phyloP scores from a whole-genome alignment of 352 stramenopile species.

The Pseudoperonospora humuli region DNA sequence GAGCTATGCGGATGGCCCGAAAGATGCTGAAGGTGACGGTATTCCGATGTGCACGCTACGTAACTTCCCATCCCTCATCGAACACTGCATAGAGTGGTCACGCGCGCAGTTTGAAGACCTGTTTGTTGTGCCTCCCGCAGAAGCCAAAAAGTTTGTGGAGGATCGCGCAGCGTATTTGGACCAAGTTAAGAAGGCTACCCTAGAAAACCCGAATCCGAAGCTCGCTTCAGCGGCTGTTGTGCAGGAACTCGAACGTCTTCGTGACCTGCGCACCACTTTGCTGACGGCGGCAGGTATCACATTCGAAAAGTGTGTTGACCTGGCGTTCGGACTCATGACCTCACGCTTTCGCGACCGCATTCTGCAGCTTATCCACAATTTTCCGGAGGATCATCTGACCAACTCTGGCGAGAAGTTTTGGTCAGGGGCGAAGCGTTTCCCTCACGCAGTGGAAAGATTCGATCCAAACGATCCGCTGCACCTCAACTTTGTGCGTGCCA shows the following conservation, averaged over 20 bases:
- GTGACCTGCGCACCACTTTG: constrained; percentile 44
- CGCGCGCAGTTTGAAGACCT: constrained; percentile 80
- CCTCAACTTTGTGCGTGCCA: constrained; percentile 70
- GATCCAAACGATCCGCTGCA: constrained; percentile 56
- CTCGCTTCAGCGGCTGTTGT: constrained; percentile 54
- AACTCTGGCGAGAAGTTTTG: constrained; percentile 81
- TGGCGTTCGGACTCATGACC: constrained; percentile 72
- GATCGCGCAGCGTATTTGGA: constrained; percentile 64
- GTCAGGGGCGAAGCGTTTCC: constrained; percentile 81
- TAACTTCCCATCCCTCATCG: constrained; percentile 95
- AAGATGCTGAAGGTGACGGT: constrained; percentile 96
- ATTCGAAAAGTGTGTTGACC: constrained; percentile 64
- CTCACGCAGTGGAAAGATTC: constrained; percentile 53
- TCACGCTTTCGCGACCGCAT: constrained; percentile 85
- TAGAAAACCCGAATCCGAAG: constrained; percentile 73
- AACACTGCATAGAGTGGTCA: constrained; percentile 99
- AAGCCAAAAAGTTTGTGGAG: constrained; percentile 83
- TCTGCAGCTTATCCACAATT: constrained; percentile 80
- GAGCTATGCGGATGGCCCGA: constrained; percentile 93
- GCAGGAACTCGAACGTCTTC: constrained; percentile 67
- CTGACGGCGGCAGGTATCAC: constrained; percentile 42
- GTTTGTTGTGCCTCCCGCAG: constrained; percentile 72
- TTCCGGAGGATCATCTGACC: constrained; percentile 75
- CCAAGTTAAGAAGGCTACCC: constrained; percentile 56
- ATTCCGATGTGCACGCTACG: constrained; percentile 99